Evolutionary conservation across 2,329 filamentous ascomycete genomes (phyloP).

Genomic region (Fusarium luffae): DNA sequence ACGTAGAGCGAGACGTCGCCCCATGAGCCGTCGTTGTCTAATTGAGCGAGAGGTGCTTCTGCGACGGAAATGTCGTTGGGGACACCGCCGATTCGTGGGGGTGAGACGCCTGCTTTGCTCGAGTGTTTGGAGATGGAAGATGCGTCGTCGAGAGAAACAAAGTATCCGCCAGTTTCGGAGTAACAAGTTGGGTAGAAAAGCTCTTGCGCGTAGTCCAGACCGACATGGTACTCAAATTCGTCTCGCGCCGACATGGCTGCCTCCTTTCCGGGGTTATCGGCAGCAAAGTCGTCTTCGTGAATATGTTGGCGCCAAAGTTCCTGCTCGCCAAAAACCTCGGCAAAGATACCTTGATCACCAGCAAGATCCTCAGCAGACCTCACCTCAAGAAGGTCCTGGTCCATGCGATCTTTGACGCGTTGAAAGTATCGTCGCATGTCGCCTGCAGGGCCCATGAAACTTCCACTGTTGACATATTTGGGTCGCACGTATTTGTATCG

Average conservation of each 20-base stretch:
- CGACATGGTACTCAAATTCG: slow-evolving; percentile 45
- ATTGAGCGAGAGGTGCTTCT: slow-evolving; percentile 24
- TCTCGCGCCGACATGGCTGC: slow-evolving; percentile 18
- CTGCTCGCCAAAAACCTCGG: slow-evolving; percentile 48
- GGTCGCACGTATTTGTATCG: slow-evolving; percentile 43
- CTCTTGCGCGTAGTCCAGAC: slow-evolving; percentile 47
- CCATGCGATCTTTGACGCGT: slow-evolving; percentile 44
- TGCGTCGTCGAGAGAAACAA: slow-evolving; percentile 36
- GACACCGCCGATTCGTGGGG: slow-evolving; percentile 38
- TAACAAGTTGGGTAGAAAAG: slow-evolving; percentile 48
- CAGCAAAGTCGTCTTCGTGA: slow-evolving; percentile 16
- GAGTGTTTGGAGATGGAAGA: slow-evolving; percentile 32
- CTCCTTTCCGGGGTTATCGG: slow-evolving; percentile 30
- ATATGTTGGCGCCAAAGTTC: slow-evolving; percentile 39
- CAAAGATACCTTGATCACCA: slow-evolving; percentile 49
- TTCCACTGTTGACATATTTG: slow-evolving; percentile 48
- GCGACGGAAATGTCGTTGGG: slow-evolving; percentile 38
- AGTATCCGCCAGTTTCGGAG: slow-evolving; percentile 44
- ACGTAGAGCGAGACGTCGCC: slow-evolving; percentile 38
- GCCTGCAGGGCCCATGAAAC: slow-evolving; percentile 46
- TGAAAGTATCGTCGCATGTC: slow-evolving; percentile 45
- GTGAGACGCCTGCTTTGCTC: slow-evolving; percentile 35
- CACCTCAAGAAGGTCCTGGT: slow-evolving; percentile 33
- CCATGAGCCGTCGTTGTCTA: slow-evolving; percentile 28
- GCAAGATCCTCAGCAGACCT: slow-evolving; percentile 27